phyloP scores from a whole-genome alignment of 306 rosid genomes.

The Morella rubra region DNA sequence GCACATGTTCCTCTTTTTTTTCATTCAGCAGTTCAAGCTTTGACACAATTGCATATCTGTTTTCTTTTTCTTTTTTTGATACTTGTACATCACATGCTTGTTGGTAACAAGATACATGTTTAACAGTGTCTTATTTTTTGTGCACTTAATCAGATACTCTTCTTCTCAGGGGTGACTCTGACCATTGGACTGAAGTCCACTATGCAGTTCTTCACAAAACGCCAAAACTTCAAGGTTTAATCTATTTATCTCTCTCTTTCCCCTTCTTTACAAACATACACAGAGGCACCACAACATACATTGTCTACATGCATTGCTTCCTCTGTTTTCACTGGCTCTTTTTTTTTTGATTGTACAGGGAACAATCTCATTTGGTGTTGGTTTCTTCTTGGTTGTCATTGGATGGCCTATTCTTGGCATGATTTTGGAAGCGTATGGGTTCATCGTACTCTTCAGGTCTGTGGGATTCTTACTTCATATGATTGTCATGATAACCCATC shows the following conservation, averaged over 20 bases:
- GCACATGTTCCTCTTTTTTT: not conserved
- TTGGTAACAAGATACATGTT: slow-evolving; percentile 23
- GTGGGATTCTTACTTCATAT: slow-evolving; percentile 11
- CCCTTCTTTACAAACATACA: not conserved
- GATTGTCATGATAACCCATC: slow-evolving; percentile 7
- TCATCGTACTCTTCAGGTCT: slow-evolving; percentile 88
- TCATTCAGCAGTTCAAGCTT: not conserved
- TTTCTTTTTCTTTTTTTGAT: no score
- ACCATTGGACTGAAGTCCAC: slow-evolving; percentile 93
- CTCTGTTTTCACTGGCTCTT: not conserved
- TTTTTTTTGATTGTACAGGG: slow-evolving; percentile 51
- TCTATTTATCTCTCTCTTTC: slow-evolving; percentile 16
- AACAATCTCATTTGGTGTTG: slow-evolving; percentile 86
- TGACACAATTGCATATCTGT: no score
- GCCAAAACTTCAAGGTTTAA: slow-evolving; percentile 82
- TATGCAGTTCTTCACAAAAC: slow-evolving; percentile 94
- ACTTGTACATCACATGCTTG: slow-evolving; percentile 11
- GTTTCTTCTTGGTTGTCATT: slow-evolving; percentile 77
- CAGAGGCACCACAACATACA: not conserved
- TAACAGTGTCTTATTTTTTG: slow-evolving; percentile 33
- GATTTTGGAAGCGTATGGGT: slow-evolving; percentile 92
- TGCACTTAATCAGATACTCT: slow-evolving; percentile 72
- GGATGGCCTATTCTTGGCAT: slow-evolving; percentile 99
- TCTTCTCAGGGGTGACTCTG: slow-evolving; percentile 89
- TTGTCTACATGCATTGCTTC: not conserved